Conservation (phyloP, 768 basidiomycete genomes). For the Termitomyces titanicus region DNA sequence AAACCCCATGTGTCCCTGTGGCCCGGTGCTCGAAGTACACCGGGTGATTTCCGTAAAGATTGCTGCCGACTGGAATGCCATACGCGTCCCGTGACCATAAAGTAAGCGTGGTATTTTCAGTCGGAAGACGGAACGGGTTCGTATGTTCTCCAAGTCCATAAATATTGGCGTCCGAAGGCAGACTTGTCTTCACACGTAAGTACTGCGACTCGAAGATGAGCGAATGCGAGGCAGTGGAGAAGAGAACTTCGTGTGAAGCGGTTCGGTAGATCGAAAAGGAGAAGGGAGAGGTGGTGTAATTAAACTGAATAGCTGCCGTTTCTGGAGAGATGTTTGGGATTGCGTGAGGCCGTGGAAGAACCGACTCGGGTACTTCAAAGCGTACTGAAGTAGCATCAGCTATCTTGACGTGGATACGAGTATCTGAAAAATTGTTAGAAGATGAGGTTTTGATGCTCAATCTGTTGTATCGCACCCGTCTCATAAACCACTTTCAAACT, state of each 20-base stretch:
- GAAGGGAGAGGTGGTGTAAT: constrained; percentile 57
- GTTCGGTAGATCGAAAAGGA: constrained; percentile 54
- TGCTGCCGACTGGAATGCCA: constrained; percentile 53
- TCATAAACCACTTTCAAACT: constrained; percentile 55
- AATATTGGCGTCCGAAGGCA: constrained; percentile 62
- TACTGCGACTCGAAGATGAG: constrained; percentile 78
- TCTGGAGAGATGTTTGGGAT: constrained; percentile 24
- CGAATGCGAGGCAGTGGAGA: constrained; percentile 56
- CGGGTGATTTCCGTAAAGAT: constrained; percentile 73
- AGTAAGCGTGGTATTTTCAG: constrained; percentile 43
- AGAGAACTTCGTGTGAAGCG: constrained; percentile 49
- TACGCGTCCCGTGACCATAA: constrained; percentile 68
- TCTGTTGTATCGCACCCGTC: constrained; percentile 35
- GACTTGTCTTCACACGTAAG: constrained; percentile 61
- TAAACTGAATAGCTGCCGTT: constrained; percentile 50
- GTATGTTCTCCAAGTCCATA: constrained; percentile 80
- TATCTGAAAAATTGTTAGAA: constrained; percentile 25
- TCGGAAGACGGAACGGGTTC: constrained; percentile 56
- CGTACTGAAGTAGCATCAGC: constrained; percentile 45
- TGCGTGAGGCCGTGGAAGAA: constrained; percentile 50
- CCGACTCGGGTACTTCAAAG: constrained; percentile 62
- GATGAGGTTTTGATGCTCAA: not conserved
- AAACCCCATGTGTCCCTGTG: constrained; percentile 66
- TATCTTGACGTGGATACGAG: constrained; percentile 64
- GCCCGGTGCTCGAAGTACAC: constrained; percentile 69